phyloP scores from a whole-genome alignment of 192 early-diverging fungal genomes.

The Gigaspora rosea region DNA sequence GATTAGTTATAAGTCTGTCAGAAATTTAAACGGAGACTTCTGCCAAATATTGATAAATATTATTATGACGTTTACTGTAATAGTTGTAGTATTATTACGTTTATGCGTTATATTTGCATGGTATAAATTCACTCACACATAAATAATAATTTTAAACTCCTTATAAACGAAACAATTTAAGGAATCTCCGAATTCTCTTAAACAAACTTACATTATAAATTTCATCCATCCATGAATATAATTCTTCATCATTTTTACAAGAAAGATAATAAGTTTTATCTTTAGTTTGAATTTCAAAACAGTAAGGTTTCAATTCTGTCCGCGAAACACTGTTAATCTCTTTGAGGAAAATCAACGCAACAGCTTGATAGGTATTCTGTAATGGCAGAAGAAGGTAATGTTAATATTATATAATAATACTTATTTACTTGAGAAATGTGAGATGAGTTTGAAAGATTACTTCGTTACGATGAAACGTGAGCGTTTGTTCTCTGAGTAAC shows the following conservation, averaged over 20 bases:
- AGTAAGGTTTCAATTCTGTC: conserved; percentile 89
- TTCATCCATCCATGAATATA: conserved; percentile 98
- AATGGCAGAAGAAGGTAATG: background rate
- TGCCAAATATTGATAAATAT: too few relatives aligned
- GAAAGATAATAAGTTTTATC: conserved; percentile 92
- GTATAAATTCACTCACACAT: background rate
- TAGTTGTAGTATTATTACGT: too few relatives aligned
- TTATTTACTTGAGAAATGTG: background rate
- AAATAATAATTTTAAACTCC: background rate
- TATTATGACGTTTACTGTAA: too few relatives aligned
- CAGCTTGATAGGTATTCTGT: conserved; percentile 83
- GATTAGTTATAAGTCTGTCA: background rate
- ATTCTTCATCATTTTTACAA: conserved; percentile 93
- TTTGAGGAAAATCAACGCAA: conserved; percentile 88
- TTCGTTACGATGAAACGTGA: conserved; percentile 94
- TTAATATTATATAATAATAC: conserved; percentile 3
- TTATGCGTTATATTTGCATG: too few relatives aligned
- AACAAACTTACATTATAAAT: conserved; percentile 76
- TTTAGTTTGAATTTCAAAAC: conserved; percentile 91
- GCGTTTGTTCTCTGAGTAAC: conserved; percentile 83
- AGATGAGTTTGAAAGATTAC: conserved; percentile 45
- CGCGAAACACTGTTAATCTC: conserved; percentile 88
- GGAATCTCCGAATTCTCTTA: background rate
- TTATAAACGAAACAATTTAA: background rate
- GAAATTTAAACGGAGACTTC: too few relatives aligned